These are phyloP conservation scores for Protea cynaroides DNA, from an alignment of 164 flowering plant genomes.

Conservation along the genomic window DNA sequence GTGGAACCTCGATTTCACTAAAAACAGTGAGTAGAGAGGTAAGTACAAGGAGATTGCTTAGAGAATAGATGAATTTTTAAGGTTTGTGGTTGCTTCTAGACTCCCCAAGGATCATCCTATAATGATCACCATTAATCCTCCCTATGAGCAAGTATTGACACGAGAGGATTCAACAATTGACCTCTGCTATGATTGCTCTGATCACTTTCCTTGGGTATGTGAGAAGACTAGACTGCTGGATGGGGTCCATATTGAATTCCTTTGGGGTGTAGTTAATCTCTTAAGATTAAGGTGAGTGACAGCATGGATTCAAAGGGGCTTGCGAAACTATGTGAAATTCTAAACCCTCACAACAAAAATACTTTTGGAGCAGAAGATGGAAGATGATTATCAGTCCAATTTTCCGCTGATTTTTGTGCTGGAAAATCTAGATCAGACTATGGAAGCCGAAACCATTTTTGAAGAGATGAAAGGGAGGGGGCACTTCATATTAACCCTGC, in stretches of 20 bases:
- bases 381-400: too few relatives aligned
- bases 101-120: conserved; percentile 21
- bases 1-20: conserved; percentile 26
- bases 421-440: too few relatives aligned
- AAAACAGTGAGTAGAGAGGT: conserved; percentile 20
- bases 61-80: conserved; percentile 24
- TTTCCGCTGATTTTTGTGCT: too few relatives aligned
- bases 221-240: conserved; percentile 28
- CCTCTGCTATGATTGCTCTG: conserved; percentile 28
- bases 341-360: conserved; percentile 5
- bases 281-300: conserved; percentile 26
- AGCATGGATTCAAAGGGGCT: conserved; percentile 28
- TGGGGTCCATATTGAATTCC: conserved; percentile 29
- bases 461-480: too few relatives aligned
- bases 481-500: too few relatives aligned
- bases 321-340: conserved; percentile 23
- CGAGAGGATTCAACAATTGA: conserved; percentile 26
- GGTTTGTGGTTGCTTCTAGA: conserved; percentile 29
- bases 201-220: conserved; percentile 29
- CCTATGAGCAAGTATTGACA: conserved; percentile 27
- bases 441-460: too few relatives aligned
- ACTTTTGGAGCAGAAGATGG: too few relatives aligned
- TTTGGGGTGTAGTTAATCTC: conserved; percentile 25
- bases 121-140: conserved; percentile 25
- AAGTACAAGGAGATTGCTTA: conserved; percentile 25